A percentile compares a stretch with the other conserved stretches of the same genome.
These are phyloP conservation scores for Meyerozyma athensensis DNA, from an alignment of 1,139 yeast species.

Conservation along the genomic window DNA sequence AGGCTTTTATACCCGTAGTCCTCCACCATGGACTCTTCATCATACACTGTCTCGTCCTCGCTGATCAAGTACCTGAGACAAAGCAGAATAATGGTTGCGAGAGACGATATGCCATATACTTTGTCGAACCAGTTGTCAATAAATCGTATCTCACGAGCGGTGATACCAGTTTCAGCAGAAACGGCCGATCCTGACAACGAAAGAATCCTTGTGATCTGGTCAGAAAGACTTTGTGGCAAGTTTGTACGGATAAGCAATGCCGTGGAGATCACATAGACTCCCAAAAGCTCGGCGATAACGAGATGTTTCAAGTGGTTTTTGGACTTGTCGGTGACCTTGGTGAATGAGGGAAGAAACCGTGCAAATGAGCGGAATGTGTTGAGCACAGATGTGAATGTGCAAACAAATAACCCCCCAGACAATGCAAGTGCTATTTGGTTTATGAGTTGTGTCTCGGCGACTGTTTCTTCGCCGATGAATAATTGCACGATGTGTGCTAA, in stretches of 20 bases:
- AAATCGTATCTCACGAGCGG: conserved; percentile 44
- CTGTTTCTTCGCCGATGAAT: conserved; percentile 22
- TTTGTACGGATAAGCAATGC: conserved; percentile 72
- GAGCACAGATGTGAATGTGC: conserved; percentile 62
- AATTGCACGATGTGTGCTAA: conserved; percentile 45
- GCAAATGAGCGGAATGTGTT: conserved; percentile 45
- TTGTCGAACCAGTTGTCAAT: conserved; percentile 82
- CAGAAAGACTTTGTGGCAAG: conserved; percentile 57
- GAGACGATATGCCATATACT: conserved; percentile 57
- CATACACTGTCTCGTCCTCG: conserved; percentile 18
- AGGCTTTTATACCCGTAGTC: conserved; percentile 5
- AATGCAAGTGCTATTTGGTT: conserved; percentile 61
- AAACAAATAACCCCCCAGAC: conserved; percentile 61
- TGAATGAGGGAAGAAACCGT: conserved; percentile 26
- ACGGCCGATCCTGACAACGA: conserved; percentile 34
- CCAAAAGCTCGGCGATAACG: conserved; percentile 64
- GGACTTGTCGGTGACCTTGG: conserved; percentile 19
- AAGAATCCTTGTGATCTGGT: conserved; percentile 43
- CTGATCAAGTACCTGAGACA: conserved; percentile 18
- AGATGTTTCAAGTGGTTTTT: conserved; percentile 42
- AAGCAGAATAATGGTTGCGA: conserved; percentile 48
- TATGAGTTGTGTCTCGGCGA: conserved; percentile 50
- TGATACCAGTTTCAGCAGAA: conserved; percentile 14
- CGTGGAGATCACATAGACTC: conserved; percentile 77
- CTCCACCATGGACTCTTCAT: conserved; percentile 32